phyloP scores from a whole-genome alignment of 1,284 basidiomycete genomes.

The Ceratobasidium sp. region DNA sequence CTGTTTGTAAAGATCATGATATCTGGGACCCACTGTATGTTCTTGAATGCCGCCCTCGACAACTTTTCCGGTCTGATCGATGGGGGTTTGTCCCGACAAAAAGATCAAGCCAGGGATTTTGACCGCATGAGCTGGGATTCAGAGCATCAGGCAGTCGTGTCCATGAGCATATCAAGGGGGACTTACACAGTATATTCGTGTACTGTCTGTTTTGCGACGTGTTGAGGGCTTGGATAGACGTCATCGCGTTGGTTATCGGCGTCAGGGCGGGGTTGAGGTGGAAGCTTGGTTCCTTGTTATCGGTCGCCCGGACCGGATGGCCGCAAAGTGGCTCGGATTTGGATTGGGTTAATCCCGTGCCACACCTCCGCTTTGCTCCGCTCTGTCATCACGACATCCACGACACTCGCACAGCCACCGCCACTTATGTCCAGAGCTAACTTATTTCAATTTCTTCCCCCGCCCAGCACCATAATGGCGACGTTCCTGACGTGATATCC shows the following conservation, averaged over 20 bases:
- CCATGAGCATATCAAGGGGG: background rate
- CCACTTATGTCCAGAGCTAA: background rate
- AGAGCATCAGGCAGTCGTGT: background rate
- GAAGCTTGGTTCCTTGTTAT: too few relatives aligned
- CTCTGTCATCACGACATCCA: background rate
- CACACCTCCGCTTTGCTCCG: too few relatives aligned
- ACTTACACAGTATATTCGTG: conserved; percentile 59
- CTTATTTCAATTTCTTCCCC: background rate
- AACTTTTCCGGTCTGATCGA: conserved; percentile 57
- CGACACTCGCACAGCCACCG: background rate
- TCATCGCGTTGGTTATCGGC: conserved; percentile 2
- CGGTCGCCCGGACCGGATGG: background rate
- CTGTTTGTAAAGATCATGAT: background rate
- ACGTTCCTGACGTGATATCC: background rate
- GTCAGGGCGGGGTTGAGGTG: background rate
- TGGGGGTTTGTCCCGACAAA: conserved; percentile 64
- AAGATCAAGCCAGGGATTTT: conserved; percentile 65
- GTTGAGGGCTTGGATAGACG: conserved; percentile 56
- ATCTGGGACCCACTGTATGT: conserved; percentile 58
- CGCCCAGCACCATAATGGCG: background rate
- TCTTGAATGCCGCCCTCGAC: conserved; percentile 63
- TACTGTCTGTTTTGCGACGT: conserved; percentile 55
- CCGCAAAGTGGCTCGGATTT: background rate
- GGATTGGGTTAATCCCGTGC: background rate
- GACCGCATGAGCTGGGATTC: conserved; percentile 36